Conservation (phyloP, 345 rosid species). For the Arabidopsis arenosa region DNA sequence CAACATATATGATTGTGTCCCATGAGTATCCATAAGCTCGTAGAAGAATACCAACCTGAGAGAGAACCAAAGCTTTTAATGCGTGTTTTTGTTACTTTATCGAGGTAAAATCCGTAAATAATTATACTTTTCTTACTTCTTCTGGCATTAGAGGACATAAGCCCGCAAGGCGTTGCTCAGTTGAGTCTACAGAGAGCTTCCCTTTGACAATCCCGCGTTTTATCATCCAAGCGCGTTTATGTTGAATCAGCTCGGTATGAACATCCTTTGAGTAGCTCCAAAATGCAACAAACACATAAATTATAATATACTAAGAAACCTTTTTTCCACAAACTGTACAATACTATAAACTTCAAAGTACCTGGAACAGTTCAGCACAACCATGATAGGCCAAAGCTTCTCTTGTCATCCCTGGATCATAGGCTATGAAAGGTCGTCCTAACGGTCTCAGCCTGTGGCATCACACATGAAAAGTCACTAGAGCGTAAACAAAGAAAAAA, state of each 20-base stretch:
- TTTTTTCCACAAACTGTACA: not conserved
- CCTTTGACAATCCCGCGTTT: conserved; percentile 87
- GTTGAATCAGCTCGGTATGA: conserved; percentile 94
- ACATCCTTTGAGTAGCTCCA: conserved; percentile 90
- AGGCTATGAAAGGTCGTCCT: conserved; percentile 91
- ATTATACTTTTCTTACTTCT: conserved; percentile 61
- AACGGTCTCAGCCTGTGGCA: conserved; percentile 69
- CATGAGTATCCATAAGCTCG: conserved; percentile 92
- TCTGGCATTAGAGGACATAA: conserved; percentile 93
- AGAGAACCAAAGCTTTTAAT: conserved; percentile 22
- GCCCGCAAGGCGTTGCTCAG: conserved; percentile 66
- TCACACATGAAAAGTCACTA: not conserved
- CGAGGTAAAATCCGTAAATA: not conserved
- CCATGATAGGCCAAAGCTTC: conserved; percentile 96
- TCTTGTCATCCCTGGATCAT: conserved; percentile 95
- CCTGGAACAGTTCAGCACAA: conserved; percentile 99
- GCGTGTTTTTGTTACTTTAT: not conserved
- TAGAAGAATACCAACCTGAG: conserved; percentile 91
- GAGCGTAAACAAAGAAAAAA: not conserved
- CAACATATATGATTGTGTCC: conserved; percentile 84
- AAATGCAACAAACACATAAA: conserved; percentile 42
- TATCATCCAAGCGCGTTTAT: conserved; percentile 90
- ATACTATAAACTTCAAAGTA: conserved; percentile 45
- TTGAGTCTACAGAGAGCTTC: conserved; percentile 70
- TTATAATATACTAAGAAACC: not conserved